A percentile compares a stretch with the other conserved stretches of the same genome.
Conservation (phyloP, 306 rosid genomes). For the Macrotyloma uniflorum region DNA sequence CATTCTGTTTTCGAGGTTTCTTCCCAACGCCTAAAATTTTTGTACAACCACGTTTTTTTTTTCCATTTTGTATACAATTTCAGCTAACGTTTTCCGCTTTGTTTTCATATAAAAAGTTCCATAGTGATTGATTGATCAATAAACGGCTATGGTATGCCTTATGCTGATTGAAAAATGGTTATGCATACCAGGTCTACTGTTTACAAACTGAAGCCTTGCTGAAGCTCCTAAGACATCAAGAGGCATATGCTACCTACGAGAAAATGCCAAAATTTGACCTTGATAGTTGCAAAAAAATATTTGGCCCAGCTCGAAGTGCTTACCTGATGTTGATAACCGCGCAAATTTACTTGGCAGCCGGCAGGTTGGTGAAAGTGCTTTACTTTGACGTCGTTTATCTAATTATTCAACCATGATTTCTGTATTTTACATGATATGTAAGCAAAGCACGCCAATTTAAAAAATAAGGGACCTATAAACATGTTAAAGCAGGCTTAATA, state of each 20-base stretch:
- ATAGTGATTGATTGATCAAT: conserved; percentile 3
- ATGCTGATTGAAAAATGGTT: conserved; percentile 29
- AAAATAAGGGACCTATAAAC: neutral
- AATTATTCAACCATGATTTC: conserved; percentile 4
- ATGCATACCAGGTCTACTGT: conserved; percentile 61
- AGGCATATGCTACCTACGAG: conserved; percentile 69
- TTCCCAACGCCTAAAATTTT: neutral
- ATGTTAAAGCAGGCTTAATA: neutral
- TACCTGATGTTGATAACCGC: conserved; percentile 66
- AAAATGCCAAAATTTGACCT: conserved; percentile 61
- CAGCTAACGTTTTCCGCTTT: neutral
- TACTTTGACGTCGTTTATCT: neutral
- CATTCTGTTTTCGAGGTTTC: neutral
- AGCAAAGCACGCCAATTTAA: neutral
- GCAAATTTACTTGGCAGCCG: conserved; percentile 71
- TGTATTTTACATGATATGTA: neutral
- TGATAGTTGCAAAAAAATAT: conserved; percentile 55
- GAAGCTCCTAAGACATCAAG: conserved; percentile 72
- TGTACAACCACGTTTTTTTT: neutral
- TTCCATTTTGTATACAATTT: neutral
- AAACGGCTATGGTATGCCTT: neutral
- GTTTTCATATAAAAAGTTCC: neutral
- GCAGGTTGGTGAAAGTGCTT: conserved; percentile 68
- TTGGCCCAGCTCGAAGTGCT: conserved; percentile 59
- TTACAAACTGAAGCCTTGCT: conserved; percentile 85